phyloP scores from a whole-genome alignment of 2,329 filamentous ascomycete genomes.

The Apiospora arundinis region DNA sequence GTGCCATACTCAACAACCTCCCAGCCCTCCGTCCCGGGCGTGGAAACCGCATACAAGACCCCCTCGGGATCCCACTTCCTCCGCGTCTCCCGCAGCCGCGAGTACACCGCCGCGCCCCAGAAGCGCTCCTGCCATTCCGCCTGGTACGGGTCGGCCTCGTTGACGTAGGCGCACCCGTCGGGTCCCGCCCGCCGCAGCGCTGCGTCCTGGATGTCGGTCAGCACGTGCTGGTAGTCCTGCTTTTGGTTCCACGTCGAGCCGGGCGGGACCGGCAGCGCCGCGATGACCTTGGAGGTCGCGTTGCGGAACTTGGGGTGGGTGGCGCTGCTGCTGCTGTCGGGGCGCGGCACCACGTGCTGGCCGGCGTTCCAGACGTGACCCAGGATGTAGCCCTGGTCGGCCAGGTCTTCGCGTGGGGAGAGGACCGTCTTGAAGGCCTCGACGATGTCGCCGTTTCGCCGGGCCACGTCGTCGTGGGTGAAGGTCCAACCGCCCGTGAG shows the following conservation, averaged over 20 bases:
- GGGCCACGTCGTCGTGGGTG: slow-evolving; percentile 42
- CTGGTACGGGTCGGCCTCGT: slow-evolving; percentile 48
- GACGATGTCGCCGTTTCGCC: slow-evolving; percentile 44
- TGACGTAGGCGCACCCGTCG: slow-evolving; percentile 51
- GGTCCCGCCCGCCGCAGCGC: slow-evolving; percentile 45
- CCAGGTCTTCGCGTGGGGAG: slow-evolving; percentile 37
- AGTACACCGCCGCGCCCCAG: slow-evolving; percentile 37
- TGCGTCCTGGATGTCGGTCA: slow-evolving; percentile 45
- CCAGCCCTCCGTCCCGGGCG: slow-evolving; percentile 38
- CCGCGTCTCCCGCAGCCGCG: slow-evolving; percentile 33
- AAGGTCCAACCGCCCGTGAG: slow-evolving; percentile 48
- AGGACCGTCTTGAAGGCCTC: slow-evolving; percentile 42
- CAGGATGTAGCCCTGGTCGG: slow-evolving; percentile 40
- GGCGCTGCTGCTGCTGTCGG: slow-evolving; percentile 38
- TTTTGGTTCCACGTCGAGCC: slow-evolving; percentile 50
- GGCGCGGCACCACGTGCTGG: slow-evolving; percentile 38
- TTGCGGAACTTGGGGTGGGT: slow-evolving; percentile 47
- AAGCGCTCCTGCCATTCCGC: slow-evolving; percentile 38
- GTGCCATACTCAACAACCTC: slow-evolving; percentile 39
- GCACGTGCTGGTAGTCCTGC: slow-evolving; percentile 46
- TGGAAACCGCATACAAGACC: slow-evolving; percentile 36
- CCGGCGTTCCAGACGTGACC: slow-evolving; percentile 48
- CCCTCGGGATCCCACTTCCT: slow-evolving; percentile 40
- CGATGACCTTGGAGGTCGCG: slow-evolving; percentile 45
- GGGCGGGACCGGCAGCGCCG: slow-evolving; percentile 40